Conservation (phyloP, 2,329 filamentous ascomycete genomes). For the Penicillium sp. region DNA sequence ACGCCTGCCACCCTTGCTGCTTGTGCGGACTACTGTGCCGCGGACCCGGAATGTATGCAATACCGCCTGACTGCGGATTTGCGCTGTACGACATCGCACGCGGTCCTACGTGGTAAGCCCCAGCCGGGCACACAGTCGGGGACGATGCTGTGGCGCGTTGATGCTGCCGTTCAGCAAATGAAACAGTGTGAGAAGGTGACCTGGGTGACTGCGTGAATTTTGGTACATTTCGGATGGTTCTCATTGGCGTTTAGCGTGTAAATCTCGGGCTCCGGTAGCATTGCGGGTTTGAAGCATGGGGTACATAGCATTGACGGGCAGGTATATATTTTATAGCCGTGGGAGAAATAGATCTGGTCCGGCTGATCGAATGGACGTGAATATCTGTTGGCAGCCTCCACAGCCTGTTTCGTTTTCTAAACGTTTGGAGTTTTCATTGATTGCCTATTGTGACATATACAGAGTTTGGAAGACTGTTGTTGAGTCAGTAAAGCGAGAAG, state of each 20-base stretch:
- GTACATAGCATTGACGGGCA: not conserved
- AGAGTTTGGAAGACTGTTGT: no score
- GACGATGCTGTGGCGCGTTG: constrained; percentile 26
- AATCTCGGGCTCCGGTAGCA: not conserved
- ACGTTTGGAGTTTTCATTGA: no score
- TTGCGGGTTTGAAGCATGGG: not conserved
- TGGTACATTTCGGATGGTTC: not conserved
- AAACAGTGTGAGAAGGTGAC: constrained; percentile 11
- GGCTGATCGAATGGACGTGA: not conserved
- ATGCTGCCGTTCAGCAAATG: constrained; percentile 13
- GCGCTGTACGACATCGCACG: constrained; percentile 16
- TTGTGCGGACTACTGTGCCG: constrained; percentile 24
- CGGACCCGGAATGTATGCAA: constrained; percentile 16
- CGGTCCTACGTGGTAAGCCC: constrained; percentile 17
- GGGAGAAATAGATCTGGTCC: not conserved
- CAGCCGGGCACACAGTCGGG: constrained; percentile 15
- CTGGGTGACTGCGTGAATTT: constrained; percentile 12
- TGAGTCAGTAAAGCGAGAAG: not conserved
- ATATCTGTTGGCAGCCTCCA: not conserved
- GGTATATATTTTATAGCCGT: not conserved
- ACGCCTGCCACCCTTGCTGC: constrained; percentile 12
- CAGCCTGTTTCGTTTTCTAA: not conserved
- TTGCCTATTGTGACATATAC: no score
- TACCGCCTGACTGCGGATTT: constrained; percentile 16
- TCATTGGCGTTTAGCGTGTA: constrained; percentile 6